Conservation (phyloP, 768 basidiomycete species). For the Xerocomellus dryophilus region DNA sequence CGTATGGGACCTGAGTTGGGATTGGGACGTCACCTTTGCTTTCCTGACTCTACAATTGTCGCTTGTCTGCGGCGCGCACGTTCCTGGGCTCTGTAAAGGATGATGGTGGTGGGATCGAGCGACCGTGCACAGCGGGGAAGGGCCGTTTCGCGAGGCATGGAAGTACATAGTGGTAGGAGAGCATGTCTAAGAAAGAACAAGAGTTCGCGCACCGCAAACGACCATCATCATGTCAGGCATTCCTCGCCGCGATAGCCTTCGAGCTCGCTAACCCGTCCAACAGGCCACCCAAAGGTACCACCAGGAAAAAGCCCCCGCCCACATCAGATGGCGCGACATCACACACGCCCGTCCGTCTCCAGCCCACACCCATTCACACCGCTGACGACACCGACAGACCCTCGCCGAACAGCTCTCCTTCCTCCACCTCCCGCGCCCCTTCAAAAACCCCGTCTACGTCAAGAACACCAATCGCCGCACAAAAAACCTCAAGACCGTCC, state of each 20-base stretch:
- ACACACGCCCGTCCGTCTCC: neutral
- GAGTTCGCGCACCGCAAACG: too few species aligned
- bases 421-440: slow-evolving; percentile 64
- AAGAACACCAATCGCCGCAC: slow-evolving; percentile 71
- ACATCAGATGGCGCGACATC: neutral
- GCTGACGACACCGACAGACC: slow-evolving; percentile 40
- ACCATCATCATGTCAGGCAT: neutral
- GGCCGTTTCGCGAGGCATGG: too few species aligned
- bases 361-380: neutral
- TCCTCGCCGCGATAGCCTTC: neutral
- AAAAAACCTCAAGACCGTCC: slow-evolving; percentile 76
- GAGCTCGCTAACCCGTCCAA: neutral
- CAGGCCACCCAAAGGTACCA: slow-evolving; percentile 7
- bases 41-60: slow-evolving; percentile 71
- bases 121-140: slow-evolving; percentile 39
- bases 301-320: neutral
- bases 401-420: slow-evolving; percentile 75
- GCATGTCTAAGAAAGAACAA: too few species aligned
- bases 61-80: slow-evolving; percentile 69
- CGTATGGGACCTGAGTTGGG: neutral
- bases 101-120: slow-evolving; percentile 60
- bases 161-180: too few species aligned
- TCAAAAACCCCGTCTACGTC: slow-evolving; percentile 70
- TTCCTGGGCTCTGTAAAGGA: slow-evolving; percentile 62
- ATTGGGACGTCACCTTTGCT: slow-evolving; percentile 54